A percentile compares a stretch with the other conserved stretches of the same genome.
Evolutionary conservation across 495 filamentous ascomycete species (phyloP).

Genomic region (Glutinoglossum americanum): DNA sequence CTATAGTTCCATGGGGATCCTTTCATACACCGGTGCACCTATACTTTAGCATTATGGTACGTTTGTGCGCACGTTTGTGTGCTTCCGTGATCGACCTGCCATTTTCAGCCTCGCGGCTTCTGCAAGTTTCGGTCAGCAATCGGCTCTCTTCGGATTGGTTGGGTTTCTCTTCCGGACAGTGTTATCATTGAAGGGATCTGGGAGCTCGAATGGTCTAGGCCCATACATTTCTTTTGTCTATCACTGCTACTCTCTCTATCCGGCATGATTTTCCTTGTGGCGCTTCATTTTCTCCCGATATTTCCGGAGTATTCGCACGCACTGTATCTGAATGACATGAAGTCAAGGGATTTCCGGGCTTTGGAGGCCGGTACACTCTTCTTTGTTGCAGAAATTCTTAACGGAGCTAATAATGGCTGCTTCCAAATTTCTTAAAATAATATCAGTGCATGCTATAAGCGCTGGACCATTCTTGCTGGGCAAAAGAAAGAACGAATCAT

Average conservation of each 20-base stretch:
- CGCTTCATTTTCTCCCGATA: background rate
- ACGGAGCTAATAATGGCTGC: background rate
- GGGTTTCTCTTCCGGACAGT: background rate
- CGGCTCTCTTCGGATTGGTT: background rate
- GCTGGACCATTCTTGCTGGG: background rate
- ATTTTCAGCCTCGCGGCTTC: background rate
- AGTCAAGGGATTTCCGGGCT: background rate
- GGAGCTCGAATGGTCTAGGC: background rate
- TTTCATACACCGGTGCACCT: background rate
- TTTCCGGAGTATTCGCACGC: background rate
- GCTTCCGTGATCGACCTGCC: background rate
- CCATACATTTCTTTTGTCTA: background rate
- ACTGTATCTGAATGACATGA: background rate
- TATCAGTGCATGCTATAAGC: background rate
- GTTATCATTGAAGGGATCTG: background rate
- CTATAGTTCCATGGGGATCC: background rate
- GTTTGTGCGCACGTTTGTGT: background rate
- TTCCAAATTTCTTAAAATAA: background rate
- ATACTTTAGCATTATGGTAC: background rate
- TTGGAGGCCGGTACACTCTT: background rate
- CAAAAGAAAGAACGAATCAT: background rate
- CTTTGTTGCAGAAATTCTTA: background rate
- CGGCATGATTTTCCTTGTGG: background rate
- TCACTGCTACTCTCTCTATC: background rate
- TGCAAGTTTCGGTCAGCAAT: background rate